Evolutionary conservation across 768 basidiomycete genomes (phyloP), one percentile per base, ranked within the genome.

Genomic region (Boletus tomentosulus): DNA sequence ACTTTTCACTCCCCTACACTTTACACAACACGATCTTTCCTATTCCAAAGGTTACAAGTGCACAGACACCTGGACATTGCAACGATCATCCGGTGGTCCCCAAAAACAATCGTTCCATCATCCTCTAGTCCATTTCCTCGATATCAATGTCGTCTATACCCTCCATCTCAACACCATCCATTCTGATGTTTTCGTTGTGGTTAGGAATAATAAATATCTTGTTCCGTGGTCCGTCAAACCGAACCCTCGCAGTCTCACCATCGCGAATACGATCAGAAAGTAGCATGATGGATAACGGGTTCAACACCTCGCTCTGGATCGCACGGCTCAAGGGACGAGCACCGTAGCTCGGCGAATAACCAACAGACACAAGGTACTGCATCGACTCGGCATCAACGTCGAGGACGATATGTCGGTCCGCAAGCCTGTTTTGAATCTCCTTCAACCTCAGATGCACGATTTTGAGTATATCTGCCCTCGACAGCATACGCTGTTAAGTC

Each of bases 301-400:
- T 95, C 63, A 98, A 78, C 34, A 99, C 78, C 63, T 98, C 92
- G 62, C 80, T 86, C 72, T 97, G 95, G 60, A 99, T 95, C 4
- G 89, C 82, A 33, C 94, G 82, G 66, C 92, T 91, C 58, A 98
- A 79, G 1, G 96, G 97, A 39, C 96, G 84, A 52, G 95, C 96
- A 59, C 96, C 94, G 65, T 96, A 97, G 19, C 77, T 74, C 1
- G 92, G 76, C 45, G 88, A 88, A 71, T 91, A 93, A 0, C 89
- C 91, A 46, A 83, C 76, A 19, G 86, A 85, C 57, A 79, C 79
- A 30, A 94, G 80, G 65, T 85, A 92, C 51, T 81, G 76, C 71
- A 89, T 91, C 58, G 89, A 85, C 28, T 76, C 82, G n/a, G 78
- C 71, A 66, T 93, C 87, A 35, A 98, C 69, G 48, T 86, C 80